Evolutionary conservation across 371 early-diverging fungal species (phyloP).

Genomic region (Lichtheimia ramosa): DNA sequence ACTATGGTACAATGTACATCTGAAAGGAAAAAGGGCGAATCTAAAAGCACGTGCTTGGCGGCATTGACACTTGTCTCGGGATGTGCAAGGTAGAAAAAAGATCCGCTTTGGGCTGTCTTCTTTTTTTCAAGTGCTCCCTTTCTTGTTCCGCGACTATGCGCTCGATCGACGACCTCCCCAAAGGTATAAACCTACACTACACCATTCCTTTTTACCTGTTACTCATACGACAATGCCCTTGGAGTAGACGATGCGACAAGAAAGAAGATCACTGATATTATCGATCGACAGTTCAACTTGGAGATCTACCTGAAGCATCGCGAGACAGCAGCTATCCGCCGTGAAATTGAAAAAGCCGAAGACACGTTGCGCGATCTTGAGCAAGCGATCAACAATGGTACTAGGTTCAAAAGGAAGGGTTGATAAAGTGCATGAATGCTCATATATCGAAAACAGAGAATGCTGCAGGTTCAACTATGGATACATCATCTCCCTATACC

Average conservation of each 20-base stretch:
- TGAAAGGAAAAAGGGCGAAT: too few species aligned
- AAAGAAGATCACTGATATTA: constrained; percentile 55
- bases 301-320: constrained; percentile 69
- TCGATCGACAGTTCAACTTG: constrained; percentile 73
- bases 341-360: constrained; percentile 61
- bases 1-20: too few species aligned
- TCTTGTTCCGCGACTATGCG: too few species aligned
- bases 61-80: too few species aligned
- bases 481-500: constrained; percentile 32
- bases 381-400: constrained; percentile 57
- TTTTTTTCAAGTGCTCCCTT: too few species aligned
- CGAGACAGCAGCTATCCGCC: constrained; percentile 55
- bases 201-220: too few species aligned
- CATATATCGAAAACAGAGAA: background rate
- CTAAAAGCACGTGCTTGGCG: too few species aligned
- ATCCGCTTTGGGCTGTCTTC: too few species aligned
- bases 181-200: too few species aligned
- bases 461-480: constrained; percentile 15
- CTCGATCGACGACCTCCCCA: too few species aligned
- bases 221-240: too few species aligned
- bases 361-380: constrained; percentile 50
- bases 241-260: constrained; percentile 45
- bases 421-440: background rate
- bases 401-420: background rate
- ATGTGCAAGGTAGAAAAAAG: too few species aligned